These are phyloP conservation scores for Botrytis elliptica DNA, from an alignment of 2,329 filamentous ascomycete genomes.

Conservation along the genomic window DNA sequence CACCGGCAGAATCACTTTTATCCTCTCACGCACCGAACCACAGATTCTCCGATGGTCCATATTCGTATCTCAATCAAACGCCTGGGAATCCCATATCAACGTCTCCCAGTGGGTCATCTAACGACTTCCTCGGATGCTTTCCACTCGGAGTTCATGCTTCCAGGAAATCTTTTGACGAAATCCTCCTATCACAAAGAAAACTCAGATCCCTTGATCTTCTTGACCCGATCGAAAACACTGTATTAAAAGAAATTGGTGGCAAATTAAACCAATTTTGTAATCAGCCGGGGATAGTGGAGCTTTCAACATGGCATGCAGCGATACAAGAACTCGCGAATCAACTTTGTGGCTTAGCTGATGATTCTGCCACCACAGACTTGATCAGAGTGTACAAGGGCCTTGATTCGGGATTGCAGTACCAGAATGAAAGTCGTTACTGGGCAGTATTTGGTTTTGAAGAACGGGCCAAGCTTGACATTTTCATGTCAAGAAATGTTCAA, in stretches of 20 bases:
- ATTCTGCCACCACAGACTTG: slow-evolving; percentile 32
- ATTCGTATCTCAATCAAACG: slow-evolving; percentile 8
- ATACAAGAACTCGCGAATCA: slow-evolving; percentile 29
- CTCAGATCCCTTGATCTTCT: slow-evolving; percentile 21
- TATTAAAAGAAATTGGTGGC: slow-evolving; percentile 16
- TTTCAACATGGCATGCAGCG: slow-evolving; percentile 25
- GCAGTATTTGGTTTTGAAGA: slow-evolving; percentile 36
- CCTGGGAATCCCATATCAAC: slow-evolving; percentile 40
- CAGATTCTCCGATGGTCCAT: slow-evolving; percentile 17
- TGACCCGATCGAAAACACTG: slow-evolving; percentile 4
- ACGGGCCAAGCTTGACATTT: slow-evolving; percentile 38
- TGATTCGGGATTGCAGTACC: slow-evolving; percentile 41
- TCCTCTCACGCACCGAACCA: neutral
- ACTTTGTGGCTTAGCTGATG: slow-evolving; percentile 20
- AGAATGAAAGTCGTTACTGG: slow-evolving; percentile 40
- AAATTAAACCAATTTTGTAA: slow-evolving; percentile 9
- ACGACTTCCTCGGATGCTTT: slow-evolving; percentile 46
- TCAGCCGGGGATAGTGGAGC: slow-evolving; percentile 32
- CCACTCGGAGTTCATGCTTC: slow-evolving; percentile 46
- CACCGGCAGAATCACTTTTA: slow-evolving; percentile 11
- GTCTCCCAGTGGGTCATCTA: slow-evolving; percentile 42
- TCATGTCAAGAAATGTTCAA: slow-evolving; percentile 40
- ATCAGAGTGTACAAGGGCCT: slow-evolving; percentile 42
- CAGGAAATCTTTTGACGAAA: slow-evolving; percentile 44
- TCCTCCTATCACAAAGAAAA: slow-evolving; percentile 45